Percentiles rank a stretch among this genome's conserved stretches.
phyloP scores from a whole-genome alignment of 371 early-diverging fungal genomes.

The Umbelopsis sp. region DNA sequence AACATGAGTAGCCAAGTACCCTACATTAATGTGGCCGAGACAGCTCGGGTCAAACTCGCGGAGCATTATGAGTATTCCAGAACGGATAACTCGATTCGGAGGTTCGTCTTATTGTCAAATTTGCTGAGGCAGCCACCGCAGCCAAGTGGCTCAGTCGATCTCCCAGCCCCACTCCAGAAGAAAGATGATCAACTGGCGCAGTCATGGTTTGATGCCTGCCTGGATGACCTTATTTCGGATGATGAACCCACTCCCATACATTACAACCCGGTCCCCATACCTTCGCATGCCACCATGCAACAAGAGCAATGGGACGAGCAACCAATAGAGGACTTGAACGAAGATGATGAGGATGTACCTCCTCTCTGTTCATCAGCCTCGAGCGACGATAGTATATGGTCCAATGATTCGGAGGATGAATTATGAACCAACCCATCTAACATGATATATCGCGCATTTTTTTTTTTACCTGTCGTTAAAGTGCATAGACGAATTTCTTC shows the following conservation, averaged over 20 bases:
- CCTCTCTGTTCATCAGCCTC: constrained; percentile 8
- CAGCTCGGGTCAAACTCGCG: constrained; percentile 14
- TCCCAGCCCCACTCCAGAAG: not conserved
- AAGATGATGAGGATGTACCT: not conserved
- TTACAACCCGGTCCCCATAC: not conserved
- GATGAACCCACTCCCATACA: not conserved
- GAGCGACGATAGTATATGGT: constrained; percentile 15
- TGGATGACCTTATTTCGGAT: constrained; percentile 3
- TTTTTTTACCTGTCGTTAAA: too few species aligned
- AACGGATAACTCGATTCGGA: constrained; percentile 16
- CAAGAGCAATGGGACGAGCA: not conserved
- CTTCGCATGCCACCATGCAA: not conserved
- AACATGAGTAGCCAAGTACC: not conserved
- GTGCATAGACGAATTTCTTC: too few species aligned
- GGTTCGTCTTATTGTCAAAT: constrained; percentile 5
- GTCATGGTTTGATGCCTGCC: constrained; percentile 11
- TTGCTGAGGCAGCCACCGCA: constrained; percentile 3
- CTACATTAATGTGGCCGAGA: constrained; percentile 1
- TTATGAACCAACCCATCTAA: not conserved
- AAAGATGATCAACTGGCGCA: not conserved
- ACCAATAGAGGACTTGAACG: not conserved
- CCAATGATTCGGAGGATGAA: not conserved
- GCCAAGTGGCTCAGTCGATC: constrained; percentile 5
- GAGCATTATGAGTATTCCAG: constrained; percentile 11
- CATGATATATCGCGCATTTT: too few species aligned